Base-by-base conservation (phyloP, 2,329 filamentous ascomycete species). In the Trichoderma aggressivum region DNA sequence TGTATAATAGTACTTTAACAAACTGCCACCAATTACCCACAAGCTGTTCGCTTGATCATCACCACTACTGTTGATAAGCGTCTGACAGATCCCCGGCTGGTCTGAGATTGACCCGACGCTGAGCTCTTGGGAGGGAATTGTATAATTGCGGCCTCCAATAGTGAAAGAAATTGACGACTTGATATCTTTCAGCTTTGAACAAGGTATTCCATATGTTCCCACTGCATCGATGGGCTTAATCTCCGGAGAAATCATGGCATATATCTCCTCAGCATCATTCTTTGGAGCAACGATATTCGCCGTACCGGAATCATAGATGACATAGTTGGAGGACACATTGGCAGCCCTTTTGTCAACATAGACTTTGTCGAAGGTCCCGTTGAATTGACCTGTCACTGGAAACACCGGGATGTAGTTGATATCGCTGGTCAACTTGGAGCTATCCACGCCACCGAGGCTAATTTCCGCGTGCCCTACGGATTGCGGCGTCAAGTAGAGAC, bases 1-100 rank as follows among this genome's bases (percentile, higher is more conserved):
- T 30, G 34, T 64, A 50, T 64, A 50, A 64, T 62, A 64, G 36
- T 64, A 64, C 24, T 64, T 64, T 16, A 64, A n/a, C 14, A 64
- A 64, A 18, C 61, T 64, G 43, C 61, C 36, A 21, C 36, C 61
- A 62, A 62, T 26, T 26, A 62, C 36, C 60, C 60, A 62, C 10
- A 62, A 28, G 32, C 21, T 26, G 5, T 62, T 62, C n/a, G 11
- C 21, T 26, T 26, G 8, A 43, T 28, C 14, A 18, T 12, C 43
- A 50, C 43, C 43, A 21, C 43, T 50, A 24, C 43, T 50, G 43
- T 50, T 50, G 43, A 50, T 50, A 7, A 50, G 43, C 43, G n/a
- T 50, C 43, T 50, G 43, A n/a, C 43, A 50, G 43, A 50, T 24
- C 5, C 5, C 43, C 3, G 43, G 43, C 43, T 50, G 43, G n/a